Evolutionary conservation across 2,329 filamentous ascomycete species (phyloP), one percentile per base, ranked within the genome.

Genomic region (Aspergillus pseudotamarii): DNA sequence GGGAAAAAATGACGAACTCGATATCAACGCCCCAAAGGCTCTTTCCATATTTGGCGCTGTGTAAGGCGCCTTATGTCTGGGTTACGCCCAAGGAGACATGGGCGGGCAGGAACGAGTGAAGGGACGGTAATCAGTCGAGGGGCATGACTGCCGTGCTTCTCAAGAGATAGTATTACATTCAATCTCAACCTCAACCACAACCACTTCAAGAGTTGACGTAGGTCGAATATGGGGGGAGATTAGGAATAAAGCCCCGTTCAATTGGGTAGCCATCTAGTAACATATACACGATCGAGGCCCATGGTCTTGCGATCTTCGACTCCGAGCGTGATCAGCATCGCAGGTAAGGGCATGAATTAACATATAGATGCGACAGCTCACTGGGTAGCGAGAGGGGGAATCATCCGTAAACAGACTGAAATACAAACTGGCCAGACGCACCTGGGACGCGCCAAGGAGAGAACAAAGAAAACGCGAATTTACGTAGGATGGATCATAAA

Each of bases 331-430:
- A 38, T 56, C 28, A 32, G 32, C 28, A 57, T 54, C n/a, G 54
- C 51, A 65, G 59, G 60, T 53, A 62, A 57, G 60, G 50, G 58
- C 55, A 69, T 55, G n/a, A 61, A 69, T 57, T 50, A 63, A 62
- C 57, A 66, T 34, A 64, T 32, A 34, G 45, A 48, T 55, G 51
- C 28, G 30, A 19, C 51, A 66, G 61, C 58, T 59, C 64, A 65
- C 57, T 61, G 63, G 59, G 57, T 61, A 66, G 62, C 66, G 66
- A 70, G 60, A 71, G 59, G 72, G 72, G 73, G 71, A 75, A 75
- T 74, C 73, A 73, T 73, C 70, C 67, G 64, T 62, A 60, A 68
- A 65, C 53, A 59, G 62, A 63, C 45, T 43, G 45, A 56, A 68
- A 64, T 57, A 64, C 38, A 58, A 66, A 58, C 56, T 43, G 48